Evolutionary conservation across 2,329 filamentous ascomycete species (phyloP).

Genomic region (Arthrinium puccinioides): DNA sequence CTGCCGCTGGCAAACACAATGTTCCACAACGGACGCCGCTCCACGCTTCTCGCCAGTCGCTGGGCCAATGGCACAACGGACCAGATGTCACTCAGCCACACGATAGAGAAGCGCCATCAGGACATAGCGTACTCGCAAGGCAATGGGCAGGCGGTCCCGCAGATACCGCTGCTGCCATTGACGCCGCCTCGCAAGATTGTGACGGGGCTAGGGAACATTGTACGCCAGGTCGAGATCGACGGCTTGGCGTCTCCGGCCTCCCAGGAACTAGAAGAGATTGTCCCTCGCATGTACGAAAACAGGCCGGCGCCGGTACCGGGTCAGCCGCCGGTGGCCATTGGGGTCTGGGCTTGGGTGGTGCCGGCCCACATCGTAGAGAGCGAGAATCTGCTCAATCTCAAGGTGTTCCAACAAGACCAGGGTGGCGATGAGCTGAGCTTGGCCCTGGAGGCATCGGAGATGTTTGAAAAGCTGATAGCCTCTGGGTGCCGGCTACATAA

Average conservation of each 20-base stretch:
- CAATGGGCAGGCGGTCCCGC: constrained; percentile 7
- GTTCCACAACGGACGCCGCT: constrained; percentile 61
- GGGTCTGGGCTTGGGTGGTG: constrained; percentile 68
- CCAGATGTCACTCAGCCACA: constrained; percentile 11
- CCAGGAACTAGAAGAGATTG: constrained; percentile 59
- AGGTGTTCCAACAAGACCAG: constrained; percentile 14
- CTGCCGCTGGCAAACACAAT: constrained; percentile 71
- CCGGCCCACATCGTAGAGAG: constrained; percentile 29
- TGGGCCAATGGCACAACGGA: constrained; percentile 20
- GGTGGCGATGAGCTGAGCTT: constrained; percentile 16
- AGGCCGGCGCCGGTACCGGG: constrained; percentile 16
- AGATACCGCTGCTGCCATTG: constrained; percentile 50
- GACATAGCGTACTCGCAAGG: constrained; percentile 12
- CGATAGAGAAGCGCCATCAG: constrained; percentile 32
- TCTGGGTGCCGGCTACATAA: constrained; percentile 38
- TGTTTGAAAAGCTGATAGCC: constrained; percentile 27
- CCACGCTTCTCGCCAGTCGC: constrained; percentile 45
- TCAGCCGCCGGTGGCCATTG: constrained; percentile 35
- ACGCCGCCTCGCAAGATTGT: constrained; percentile 55
- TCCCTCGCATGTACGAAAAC: constrained; percentile 49
- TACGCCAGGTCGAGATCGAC: constrained; percentile 52
- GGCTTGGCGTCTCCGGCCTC: constrained; percentile 53
- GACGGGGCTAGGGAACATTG: constrained; percentile 70
- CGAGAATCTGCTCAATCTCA: constrained; percentile 12
- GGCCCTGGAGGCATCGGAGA: constrained; percentile 15